These are phyloP conservation scores for Barbarea vulgaris DNA, from an alignment of 345 rosid species.

Conservation along the genomic window DNA sequence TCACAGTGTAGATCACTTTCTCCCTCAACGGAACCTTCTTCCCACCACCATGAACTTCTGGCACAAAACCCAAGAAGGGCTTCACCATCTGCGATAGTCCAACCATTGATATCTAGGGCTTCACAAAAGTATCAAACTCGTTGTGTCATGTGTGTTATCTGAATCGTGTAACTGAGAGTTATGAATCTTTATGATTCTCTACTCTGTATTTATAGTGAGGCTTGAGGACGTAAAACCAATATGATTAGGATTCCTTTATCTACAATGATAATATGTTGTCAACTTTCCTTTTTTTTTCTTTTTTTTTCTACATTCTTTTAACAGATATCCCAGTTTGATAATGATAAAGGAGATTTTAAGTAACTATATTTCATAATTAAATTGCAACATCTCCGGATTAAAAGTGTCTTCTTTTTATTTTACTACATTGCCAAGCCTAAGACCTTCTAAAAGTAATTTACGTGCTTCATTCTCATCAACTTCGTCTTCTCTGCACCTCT, in stretches of 20 bases:
- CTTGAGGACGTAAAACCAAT: not conserved
- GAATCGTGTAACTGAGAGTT: not conserved
- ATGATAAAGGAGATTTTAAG: not conserved
- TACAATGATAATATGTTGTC: not conserved
- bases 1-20: slow-evolving; percentile 49
- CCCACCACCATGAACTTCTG: slow-evolving; percentile 44
- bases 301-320: not conserved
- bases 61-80: slow-evolving; percentile 51
- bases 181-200: not conserved
- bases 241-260: not conserved
- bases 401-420: not conserved
- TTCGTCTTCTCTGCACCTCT: slow-evolving; percentile 11
- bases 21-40: slow-evolving; percentile 52
- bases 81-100: slow-evolving; percentile 48
- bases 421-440: not conserved
- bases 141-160: not conserved
- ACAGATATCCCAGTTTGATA: not conserved
- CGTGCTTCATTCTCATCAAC: slow-evolving; percentile 7
- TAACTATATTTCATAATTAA: not conserved
- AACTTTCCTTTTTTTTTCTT: not conserved
- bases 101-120: slow-evolving; percentile 29
- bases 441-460: not conserved
- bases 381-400: not conserved
- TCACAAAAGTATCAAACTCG: not conserved
- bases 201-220: slow-evolving; percentile 6